Evolutionary conservation across 352 stramenopile genomes (phyloP).

Genomic region (Aphanomyces stellatus): DNA sequence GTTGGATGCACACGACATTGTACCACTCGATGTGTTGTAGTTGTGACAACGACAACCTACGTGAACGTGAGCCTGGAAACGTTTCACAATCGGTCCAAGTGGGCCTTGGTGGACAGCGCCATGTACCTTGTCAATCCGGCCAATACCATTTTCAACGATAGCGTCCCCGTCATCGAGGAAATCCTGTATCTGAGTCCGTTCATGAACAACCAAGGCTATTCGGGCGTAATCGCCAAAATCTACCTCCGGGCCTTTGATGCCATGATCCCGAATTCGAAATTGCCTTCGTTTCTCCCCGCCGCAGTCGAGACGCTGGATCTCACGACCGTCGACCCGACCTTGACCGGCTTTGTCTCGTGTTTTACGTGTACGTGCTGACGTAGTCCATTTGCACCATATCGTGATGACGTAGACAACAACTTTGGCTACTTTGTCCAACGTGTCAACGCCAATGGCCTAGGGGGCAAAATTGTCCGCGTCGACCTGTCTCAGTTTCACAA

Average conservation of each 20-base stretch:
- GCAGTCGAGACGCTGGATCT: constrained; percentile 29
- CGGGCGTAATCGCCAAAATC: constrained; percentile 36
- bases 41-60: not conserved
- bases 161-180: constrained; percentile 30
- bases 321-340: constrained; percentile 28
- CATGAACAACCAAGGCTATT: constrained; percentile 45
- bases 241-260: constrained; percentile 36
- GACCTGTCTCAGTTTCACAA: constrained; percentile 34
- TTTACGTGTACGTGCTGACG: constrained; percentile 28
- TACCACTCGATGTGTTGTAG: not conserved
- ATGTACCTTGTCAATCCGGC: not conserved
- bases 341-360: constrained; percentile 45
- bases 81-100: not conserved
- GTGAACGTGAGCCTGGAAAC: constrained; percentile 17
- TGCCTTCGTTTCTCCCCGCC: not conserved
- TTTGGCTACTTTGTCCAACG: constrained; percentile 63
- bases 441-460: constrained; percentile 45
- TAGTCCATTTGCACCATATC: not conserved
- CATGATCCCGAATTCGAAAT: constrained; percentile 8
- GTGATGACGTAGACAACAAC: constrained; percentile 24
- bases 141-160: not conserved
- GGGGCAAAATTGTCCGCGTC: constrained; percentile 56
- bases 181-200: constrained; percentile 66
- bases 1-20: constrained; percentile 28
- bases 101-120: not conserved